These are phyloP conservation scores for Rhizophagus sp. DNA, from an alignment of 192 early-diverging fungal species.

Conservation along the genomic window DNA sequence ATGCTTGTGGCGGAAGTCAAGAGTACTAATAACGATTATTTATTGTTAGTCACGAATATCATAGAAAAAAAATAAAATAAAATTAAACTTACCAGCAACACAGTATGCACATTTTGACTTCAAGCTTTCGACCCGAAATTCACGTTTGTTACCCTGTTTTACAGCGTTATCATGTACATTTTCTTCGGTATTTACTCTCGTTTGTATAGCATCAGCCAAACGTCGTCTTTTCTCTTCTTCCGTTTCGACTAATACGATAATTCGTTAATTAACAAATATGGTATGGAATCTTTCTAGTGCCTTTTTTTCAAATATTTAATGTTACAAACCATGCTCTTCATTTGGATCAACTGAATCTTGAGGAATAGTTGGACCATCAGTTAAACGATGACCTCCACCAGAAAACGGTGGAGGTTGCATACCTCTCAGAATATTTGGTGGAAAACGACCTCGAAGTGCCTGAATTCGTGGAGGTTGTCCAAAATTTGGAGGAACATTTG, in stretches of 20 bases:
- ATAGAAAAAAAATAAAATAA: neutral
- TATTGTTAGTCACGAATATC: neutral
- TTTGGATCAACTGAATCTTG: neutral
- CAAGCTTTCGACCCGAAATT: neutral
- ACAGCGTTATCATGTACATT: neutral
- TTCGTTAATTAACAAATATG: neutral
- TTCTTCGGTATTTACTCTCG: neutral
- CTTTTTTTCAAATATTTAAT: neutral
- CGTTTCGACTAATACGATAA: neutral
- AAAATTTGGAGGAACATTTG: neutral
- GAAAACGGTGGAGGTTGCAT: neutral
- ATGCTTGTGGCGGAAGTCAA: neutral
- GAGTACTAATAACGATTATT: neutral
- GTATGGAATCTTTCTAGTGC: neutral
- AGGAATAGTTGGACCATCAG: neutral
- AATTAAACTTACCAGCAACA: neutral
- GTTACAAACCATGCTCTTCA: neutral
- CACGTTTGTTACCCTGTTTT: neutral
- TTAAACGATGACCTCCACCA: neutral
- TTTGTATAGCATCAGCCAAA: conserved; percentile 3
- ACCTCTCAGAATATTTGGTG: neutral
- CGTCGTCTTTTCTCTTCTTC: neutral
- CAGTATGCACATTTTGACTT: neutral
- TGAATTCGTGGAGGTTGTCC: neutral
- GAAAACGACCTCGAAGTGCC: neutral